Conservation (phyloP, 345 rosid genomes). For the Eucalyptus tenuipes region DNA sequence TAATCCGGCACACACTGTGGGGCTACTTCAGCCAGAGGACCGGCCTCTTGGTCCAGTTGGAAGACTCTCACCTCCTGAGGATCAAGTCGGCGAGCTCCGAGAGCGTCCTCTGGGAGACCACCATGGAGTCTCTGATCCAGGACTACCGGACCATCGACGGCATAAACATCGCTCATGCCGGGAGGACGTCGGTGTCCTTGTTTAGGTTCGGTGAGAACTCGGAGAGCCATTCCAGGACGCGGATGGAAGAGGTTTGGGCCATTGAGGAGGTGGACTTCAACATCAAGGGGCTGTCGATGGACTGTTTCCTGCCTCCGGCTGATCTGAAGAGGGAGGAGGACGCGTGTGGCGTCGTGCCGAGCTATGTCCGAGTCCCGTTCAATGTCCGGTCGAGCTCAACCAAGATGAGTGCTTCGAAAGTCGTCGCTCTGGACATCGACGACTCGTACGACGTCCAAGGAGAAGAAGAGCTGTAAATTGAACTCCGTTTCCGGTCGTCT, state of each 20-base stretch:
- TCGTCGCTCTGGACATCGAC: slow-evolving; percentile 47
- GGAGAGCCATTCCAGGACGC: slow-evolving; percentile 60
- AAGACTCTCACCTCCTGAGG: slow-evolving; percentile 73
- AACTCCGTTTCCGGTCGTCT: neutral
- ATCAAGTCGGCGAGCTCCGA: slow-evolving; percentile 40
- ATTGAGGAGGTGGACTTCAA: slow-evolving; percentile 94
- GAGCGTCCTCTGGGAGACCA: slow-evolving; percentile 81
- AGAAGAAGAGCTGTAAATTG: neutral
- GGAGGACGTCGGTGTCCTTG: slow-evolving; percentile 57
- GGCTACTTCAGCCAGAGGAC: slow-evolving; percentile 92
- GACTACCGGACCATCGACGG: slow-evolving; percentile 75
- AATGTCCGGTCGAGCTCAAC: slow-evolving; percentile 29
- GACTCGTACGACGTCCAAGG: slow-evolving; percentile 14
- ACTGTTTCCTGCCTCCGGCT: slow-evolving; percentile 85
- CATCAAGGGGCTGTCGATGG: slow-evolving; percentile 75
- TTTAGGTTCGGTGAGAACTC: slow-evolving; percentile 52
- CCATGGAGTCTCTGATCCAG: slow-evolving; percentile 68
- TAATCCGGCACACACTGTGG: slow-evolving; percentile 74
- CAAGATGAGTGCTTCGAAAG: slow-evolving; percentile 47
- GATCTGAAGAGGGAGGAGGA: slow-evolving; percentile 74
- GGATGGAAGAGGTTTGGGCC: slow-evolving; percentile 86
- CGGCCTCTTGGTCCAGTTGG: slow-evolving; percentile 62
- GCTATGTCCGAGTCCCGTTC: slow-evolving; percentile 13
- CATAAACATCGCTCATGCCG: slow-evolving; percentile 71
- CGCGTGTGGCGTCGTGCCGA: slow-evolving; percentile 9